Evolutionary conservation across 2,329 filamentous ascomycete species (phyloP).

Genomic region (Rhynchosporium graminicola): DNA sequence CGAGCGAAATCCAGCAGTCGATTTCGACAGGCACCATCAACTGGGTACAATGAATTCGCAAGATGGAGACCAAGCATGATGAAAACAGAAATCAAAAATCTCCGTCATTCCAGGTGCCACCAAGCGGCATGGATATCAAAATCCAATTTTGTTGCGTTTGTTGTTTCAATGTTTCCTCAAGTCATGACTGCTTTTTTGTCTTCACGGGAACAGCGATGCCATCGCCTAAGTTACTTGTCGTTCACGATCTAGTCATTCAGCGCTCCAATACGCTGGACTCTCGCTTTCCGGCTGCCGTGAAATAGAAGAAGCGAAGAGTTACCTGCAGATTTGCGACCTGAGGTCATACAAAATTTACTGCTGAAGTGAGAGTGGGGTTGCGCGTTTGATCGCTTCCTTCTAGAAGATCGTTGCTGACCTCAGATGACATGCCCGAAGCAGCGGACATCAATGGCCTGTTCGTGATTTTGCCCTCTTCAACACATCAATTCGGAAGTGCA

Average conservation of each 20-base stretch:
- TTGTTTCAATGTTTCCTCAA: no score
- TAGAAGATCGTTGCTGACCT: slow-evolving; percentile 11
- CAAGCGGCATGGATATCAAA: no score
- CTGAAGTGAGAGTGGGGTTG: slow-evolving; percentile 4
- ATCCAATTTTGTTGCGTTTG: no score
- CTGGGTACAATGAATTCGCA: no score
- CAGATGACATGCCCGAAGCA: slow-evolving; percentile 2
- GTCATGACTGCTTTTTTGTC: not conserved
- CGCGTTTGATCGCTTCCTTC: slow-evolving; percentile 7
- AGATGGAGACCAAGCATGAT: no score
- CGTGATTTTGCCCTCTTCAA: not conserved
- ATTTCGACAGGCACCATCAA: no score
- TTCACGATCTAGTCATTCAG: slow-evolving; percentile 1
- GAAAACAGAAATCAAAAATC: no score
- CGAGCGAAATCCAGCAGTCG: no score
- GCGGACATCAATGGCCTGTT: not conserved
- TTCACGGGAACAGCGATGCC: not conserved
- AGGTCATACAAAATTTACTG: slow-evolving; percentile 6
- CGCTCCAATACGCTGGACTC: not conserved
- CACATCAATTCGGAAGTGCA: not conserved
- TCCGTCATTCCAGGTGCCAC: no score
- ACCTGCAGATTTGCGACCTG: not conserved
- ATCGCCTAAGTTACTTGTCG: not conserved
- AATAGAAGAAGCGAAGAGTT: not conserved
- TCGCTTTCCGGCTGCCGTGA: not conserved